Evolutionary conservation across 1,139 yeast genomes (phyloP).

Genomic region (Zygoascus sp.): DNA sequence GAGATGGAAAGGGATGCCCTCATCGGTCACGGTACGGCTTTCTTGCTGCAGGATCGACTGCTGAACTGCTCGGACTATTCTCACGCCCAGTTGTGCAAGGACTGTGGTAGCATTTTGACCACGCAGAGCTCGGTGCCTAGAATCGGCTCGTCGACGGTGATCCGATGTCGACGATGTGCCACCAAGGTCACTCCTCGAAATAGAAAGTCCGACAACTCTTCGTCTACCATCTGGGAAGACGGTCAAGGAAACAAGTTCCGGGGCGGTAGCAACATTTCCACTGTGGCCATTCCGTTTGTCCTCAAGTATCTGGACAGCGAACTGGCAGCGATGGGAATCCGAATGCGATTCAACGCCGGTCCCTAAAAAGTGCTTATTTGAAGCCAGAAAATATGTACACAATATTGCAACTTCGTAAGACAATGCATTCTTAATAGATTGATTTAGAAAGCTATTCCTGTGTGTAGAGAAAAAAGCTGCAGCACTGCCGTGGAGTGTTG

Average conservation of each 20-base stretch:
- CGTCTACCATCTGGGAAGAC: slow-evolving; percentile 92
- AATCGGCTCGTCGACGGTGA: slow-evolving; percentile 71
- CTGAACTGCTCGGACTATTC: slow-evolving; percentile 95
- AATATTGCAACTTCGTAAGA: too few species aligned
- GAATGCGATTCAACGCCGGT: slow-evolving; percentile 72
- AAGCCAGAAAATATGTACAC: background rate
- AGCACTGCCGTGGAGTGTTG: too few species aligned
- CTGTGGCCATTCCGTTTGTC: slow-evolving; percentile 96
- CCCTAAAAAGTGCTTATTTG: background rate
- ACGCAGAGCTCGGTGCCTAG: slow-evolving; percentile 90
- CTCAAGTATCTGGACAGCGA: slow-evolving; percentile 93
- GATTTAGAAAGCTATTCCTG: too few species aligned
- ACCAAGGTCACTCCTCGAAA: slow-evolving; percentile 48
- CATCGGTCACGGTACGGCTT: slow-evolving; percentile 98
- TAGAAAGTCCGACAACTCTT: slow-evolving; percentile 45
- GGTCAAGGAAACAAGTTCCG: slow-evolving; percentile 87
- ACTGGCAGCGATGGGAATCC: slow-evolving; percentile 96
- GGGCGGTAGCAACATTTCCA: slow-evolving; percentile 89
- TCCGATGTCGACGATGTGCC: slow-evolving; percentile 92
- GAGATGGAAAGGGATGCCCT: slow-evolving; percentile 99
- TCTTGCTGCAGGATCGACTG: slow-evolving; percentile 88
- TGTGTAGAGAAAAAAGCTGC: too few species aligned
- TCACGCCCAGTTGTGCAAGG: slow-evolving; percentile 82
- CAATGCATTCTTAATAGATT: too few species aligned
- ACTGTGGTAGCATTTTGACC: slow-evolving; percentile 87